These are phyloP conservation scores for Globisporangium perplexum DNA, from an alignment of 352 stramenopile genomes.

Conservation along the genomic window DNA sequence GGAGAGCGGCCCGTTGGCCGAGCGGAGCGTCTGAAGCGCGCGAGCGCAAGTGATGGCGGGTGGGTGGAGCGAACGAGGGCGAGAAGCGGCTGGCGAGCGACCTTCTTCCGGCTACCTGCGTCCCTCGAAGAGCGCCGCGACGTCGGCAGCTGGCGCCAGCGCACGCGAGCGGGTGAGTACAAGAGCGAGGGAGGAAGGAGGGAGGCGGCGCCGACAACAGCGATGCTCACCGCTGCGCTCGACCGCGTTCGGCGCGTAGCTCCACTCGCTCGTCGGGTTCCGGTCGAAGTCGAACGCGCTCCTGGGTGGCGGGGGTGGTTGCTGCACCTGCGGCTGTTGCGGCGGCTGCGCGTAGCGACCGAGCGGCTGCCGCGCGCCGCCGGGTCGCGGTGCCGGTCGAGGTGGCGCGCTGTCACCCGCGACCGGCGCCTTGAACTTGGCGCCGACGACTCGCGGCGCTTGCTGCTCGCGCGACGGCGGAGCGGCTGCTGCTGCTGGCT, in stretches of 20 bases:
- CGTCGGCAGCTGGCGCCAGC: slow-evolving; percentile 30
- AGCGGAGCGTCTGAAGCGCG: background rate
- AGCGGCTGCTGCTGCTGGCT: background rate
- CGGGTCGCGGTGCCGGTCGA: slow-evolving; percentile 6
- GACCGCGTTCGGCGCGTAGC: slow-evolving; percentile 37
- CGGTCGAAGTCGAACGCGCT: slow-evolving; percentile 44
- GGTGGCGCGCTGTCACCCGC: slow-evolving; percentile 9
- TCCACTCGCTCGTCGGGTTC: slow-evolving; percentile 59
- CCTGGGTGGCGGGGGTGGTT: background rate
- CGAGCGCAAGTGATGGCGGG: background rate
- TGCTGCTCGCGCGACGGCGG: background rate
- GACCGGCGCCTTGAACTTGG: slow-evolving; percentile 29
- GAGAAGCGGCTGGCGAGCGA: no score
- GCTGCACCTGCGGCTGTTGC: slow-evolving; percentile 4
- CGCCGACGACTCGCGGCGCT: slow-evolving; percentile 9
- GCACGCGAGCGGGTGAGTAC: background rate
- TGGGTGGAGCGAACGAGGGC: no score
- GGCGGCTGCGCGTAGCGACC: background rate
- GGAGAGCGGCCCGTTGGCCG: slow-evolving; percentile 27
- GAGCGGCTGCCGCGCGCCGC: slow-evolving; percentile 14
- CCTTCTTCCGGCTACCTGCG: background rate
- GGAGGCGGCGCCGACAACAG: background rate
- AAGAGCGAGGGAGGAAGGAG: no score
- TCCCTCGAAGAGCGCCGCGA: slow-evolving; percentile 39
- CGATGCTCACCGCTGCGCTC: slow-evolving; percentile 37